Evolutionary conservation across 805 yeast species (phyloP), one percentile per base, ranked within the genome.

Genomic region (Jamesozyma jinghongensis): DNA sequence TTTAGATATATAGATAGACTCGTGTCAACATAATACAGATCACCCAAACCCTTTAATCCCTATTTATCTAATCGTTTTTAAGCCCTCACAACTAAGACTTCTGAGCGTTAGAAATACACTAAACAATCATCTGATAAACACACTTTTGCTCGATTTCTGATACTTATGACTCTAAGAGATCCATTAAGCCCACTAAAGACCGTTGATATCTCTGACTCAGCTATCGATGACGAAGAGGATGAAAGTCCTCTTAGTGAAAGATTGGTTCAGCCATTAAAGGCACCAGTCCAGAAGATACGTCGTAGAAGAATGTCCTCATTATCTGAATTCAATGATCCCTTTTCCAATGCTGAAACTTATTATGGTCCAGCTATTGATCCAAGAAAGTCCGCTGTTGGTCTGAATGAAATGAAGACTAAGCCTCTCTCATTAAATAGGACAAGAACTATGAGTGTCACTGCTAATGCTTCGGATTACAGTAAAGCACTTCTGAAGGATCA

Each of bases 291-390:
- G 18, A 20, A 74, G 73, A 34, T 12, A 29, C 42, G 39, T 27
- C 45, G 29, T 31, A 50, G 57, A 37, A 52, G 69, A 45, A 40
- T 53, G 32, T 67, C 73, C 3, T 71, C 79, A 3, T 53, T 65
- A 20, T 77, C 72, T 27, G 74, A 71, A n/a, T 50, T 70, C 33
- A 44, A 50, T 29, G 79, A 81, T 54, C 92, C 92, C 0, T 79
- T 68, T 47, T 79, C 81, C 14, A 61, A 66, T n/a, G 73, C 90
- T 0, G 88, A 81, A 37, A 66, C 71, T 19, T 83, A 83, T 57
- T 82, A 83, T 58, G 84, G 85, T 4, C 77, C 82, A 1, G 57
- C 57, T 26, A 75, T 77, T 2, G 76, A 75, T 52, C 84, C 82
- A 2, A 56, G 73, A 19, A 68, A 63, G 49, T 73, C 14, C 63